Percentiles rank a stretch among this genome's conserved stretches.
These are phyloP conservation scores for Chrysanthemum seticuspe DNA, from an alignment of 129 eudicot species.

Conservation along the genomic window DNA sequence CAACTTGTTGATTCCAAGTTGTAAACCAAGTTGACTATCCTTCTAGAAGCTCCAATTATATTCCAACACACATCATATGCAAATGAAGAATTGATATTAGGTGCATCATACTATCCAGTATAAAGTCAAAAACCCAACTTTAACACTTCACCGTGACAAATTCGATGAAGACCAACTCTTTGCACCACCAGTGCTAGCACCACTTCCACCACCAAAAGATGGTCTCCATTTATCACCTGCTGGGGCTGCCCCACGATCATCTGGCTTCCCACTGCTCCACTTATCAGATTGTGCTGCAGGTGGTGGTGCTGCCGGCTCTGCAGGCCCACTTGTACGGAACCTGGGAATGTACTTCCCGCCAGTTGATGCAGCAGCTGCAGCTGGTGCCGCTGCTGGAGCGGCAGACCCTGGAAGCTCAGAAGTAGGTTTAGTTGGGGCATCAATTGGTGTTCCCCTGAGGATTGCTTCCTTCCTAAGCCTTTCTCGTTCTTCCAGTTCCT, in stretches of 20 bases:
- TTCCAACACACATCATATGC: slow-evolving; percentile 99
- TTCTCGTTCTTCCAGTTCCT: slow-evolving; percentile 71
- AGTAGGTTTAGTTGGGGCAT: slow-evolving; percentile 36
- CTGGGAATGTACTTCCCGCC: slow-evolving; percentile 64
- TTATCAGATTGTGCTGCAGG: slow-evolving; percentile 43
- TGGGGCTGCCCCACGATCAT: slow-evolving; percentile 40
- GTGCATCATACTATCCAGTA: too few relatives aligned
- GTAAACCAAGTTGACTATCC: too few relatives aligned
- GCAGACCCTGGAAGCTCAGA: slow-evolving; percentile 36
- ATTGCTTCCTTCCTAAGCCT: slow-evolving; percentile 52
- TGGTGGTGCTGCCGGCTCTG: slow-evolving; percentile 45
- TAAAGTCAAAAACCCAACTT: slow-evolving; percentile 9
- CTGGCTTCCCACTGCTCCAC: slow-evolving; percentile 48
- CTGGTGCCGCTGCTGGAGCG: slow-evolving; percentile 35
- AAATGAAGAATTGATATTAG: slow-evolving; percentile 28
- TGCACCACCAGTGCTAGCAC: slow-evolving; percentile 5
- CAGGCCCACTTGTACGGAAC: slow-evolving; percentile 34
- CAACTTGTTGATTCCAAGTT: too few relatives aligned
- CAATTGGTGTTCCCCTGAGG: slow-evolving; percentile 40
- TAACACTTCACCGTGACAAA: slow-evolving; percentile 12
- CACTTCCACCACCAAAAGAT: slow-evolving; percentile 29
- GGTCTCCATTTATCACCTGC: slow-evolving; percentile 48
- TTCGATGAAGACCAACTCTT: slow-evolving; percentile 34
- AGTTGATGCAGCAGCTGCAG: slow-evolving; percentile 28
- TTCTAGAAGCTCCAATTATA: too few relatives aligned